Conservation (phyloP, 306 rosid species). For the Quercus wislizeni region DNA sequence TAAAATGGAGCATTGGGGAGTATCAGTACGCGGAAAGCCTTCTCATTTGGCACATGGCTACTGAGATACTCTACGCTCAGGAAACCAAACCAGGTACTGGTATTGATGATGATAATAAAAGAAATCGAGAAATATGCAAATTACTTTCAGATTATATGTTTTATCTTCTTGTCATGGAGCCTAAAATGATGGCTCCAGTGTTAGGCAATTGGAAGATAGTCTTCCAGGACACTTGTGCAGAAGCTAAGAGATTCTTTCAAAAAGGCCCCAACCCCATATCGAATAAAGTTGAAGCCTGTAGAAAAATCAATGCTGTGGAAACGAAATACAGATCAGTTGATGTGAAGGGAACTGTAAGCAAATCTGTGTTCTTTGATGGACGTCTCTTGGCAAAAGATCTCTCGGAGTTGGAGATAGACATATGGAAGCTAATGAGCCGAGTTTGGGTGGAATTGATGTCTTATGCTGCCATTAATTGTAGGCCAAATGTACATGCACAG, state of each 20-base stretch:
- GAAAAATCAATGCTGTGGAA: background rate
- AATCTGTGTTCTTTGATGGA: slow-evolving; percentile 25
- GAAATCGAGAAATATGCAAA: background rate
- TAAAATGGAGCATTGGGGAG: slow-evolving; percentile 24
- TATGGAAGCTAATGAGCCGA: slow-evolving; percentile 22
- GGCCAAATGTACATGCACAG: slow-evolving; percentile 29
- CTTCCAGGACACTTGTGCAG: slow-evolving; percentile 28
- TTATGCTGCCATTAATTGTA: slow-evolving; percentile 21
- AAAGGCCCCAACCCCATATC: no score
- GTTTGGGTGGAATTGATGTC: slow-evolving; percentile 31
- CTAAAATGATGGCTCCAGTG: slow-evolving; percentile 21
- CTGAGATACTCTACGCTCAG: slow-evolving; percentile 6
- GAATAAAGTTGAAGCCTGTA: background rate
- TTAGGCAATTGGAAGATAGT: slow-evolving; percentile 23
- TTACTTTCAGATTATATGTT: slow-evolving; percentile 31
- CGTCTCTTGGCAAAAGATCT: background rate
- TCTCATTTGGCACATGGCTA: slow-evolving; percentile 35
- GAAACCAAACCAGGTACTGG: accelerated
- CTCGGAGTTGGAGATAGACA: background rate
- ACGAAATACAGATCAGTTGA: background rate
- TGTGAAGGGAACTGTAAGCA: slow-evolving; percentile 27
- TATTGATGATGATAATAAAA: no score
- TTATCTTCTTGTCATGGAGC: slow-evolving; percentile 21
- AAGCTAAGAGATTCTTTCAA: slow-evolving; percentile 19
- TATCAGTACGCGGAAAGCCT: slow-evolving; percentile 25